Evolutionary conservation across 2,329 filamentous ascomycete species (phyloP), one percentile per base, ranked within the genome.

Genomic region (Paramyrothecium roridum): DNA sequence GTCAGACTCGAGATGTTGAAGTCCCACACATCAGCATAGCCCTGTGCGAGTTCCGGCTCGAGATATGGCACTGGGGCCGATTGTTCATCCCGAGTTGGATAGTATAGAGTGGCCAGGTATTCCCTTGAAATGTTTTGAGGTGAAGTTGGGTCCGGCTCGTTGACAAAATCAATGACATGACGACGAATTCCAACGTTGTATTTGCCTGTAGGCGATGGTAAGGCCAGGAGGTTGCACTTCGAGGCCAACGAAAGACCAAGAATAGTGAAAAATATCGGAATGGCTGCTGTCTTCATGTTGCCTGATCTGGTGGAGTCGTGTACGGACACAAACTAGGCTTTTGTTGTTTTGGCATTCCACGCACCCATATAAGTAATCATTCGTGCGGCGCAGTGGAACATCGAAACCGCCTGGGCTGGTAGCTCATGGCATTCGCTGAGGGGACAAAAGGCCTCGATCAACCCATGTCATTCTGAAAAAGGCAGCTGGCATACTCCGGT

Each of bases 51-150:
- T 48, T 59, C 57, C 3, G 58, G 23, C 26, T 60, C 55, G 16
- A 60, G 37, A n/a, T 57, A 57, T 2, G 40, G 51, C n/a, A 43
- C 55, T 3, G 54, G 50, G n/a, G 43, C 17, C 8, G 19, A 26
- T 13, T 8, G 48, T 21, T 30, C 45, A 22, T 37, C 23, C 11
- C 10, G 3, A 4, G 58, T 59, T 3, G 58, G 58, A 54, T 60
- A 60, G 23, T 57, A 60, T 22, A 60, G 3, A 3, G 58, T 60
- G 13, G 52, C 55, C 19, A 60, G 49, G 17, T 57, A 60, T 21
- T 57, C 57, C 4, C 57, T 59, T 7, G 53, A 48, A 2, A 60
- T 37, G 3, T 51, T 48, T 11, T 53, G 49, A 1, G 59, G 59
- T 48, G 54, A 57, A 1, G 52, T 52, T 21, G 22, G 12, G 26